Evolutionary conservation across 1,284 basidiomycete genomes (phyloP).

Genomic region (Naganishia albida): DNA sequence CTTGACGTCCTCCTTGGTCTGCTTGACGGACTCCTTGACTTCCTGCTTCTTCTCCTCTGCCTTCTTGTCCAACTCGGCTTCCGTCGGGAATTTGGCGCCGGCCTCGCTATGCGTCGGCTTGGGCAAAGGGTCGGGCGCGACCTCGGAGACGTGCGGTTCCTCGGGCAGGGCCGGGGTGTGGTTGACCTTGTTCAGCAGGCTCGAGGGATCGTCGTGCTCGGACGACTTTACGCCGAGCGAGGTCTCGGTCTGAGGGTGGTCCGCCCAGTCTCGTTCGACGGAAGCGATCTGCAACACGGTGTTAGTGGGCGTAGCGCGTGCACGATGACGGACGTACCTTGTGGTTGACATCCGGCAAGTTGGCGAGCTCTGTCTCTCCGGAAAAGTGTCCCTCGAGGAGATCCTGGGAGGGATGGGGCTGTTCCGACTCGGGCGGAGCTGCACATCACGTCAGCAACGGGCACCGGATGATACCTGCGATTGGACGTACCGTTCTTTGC

Average conservation of each 20-base stretch:
- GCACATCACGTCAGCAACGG: neutral
- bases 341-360: constrained; percentile 36
- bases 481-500: constrained; percentile 47
- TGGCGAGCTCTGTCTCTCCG: constrained; percentile 41
- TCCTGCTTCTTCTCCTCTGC: constrained; percentile 35
- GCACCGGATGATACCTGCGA: neutral
- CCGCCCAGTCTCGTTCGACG: constrained; percentile 45
- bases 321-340: constrained; percentile 38
- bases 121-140: constrained; percentile 38
- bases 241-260: constrained; percentile 40
- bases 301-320: neutral
- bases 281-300: constrained; percentile 41
- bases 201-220: constrained; percentile 34
- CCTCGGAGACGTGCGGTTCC: constrained; percentile 41
- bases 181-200: constrained; percentile 35
- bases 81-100: constrained; percentile 32
- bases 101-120: constrained; percentile 35
- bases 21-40: constrained; percentile 21
- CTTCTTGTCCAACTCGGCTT: constrained; percentile 40
- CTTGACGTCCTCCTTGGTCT: constrained; percentile 29
- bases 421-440: constrained; percentile 50
- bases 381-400: constrained; percentile 47
- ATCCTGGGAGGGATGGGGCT: constrained; percentile 49
- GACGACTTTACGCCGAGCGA: constrained; percentile 15
- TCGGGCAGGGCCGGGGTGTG: constrained; percentile 34